Conservation (phyloP, 169 alveolate species). For the Plasmodium vivax region DNA sequence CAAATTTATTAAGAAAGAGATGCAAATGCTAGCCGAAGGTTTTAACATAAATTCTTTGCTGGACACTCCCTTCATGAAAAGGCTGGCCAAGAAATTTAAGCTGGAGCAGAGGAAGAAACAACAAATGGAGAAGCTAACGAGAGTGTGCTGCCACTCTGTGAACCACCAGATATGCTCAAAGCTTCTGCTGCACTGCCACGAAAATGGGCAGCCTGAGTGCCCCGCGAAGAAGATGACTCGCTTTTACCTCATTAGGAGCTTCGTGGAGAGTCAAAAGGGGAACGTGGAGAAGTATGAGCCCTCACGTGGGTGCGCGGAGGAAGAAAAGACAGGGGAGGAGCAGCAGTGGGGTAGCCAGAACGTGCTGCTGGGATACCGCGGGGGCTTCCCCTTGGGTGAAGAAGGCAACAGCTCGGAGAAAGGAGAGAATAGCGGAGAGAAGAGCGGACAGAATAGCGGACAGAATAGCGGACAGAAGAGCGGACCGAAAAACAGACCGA, state of each 20-base stretch:
- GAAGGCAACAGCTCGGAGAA: no score
- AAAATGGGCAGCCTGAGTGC: neutral
- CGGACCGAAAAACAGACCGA: neutral
- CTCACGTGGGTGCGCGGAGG: neutral
- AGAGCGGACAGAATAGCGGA: no score
- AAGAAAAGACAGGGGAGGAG: neutral
- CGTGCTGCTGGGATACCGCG: neutral
- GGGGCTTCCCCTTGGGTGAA: no score
- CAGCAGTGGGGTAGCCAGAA: neutral
- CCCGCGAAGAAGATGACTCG: neutral
- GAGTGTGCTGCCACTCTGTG: neutral
- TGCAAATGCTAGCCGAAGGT: neutral
- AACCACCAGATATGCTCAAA: neutral
- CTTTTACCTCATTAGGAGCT: neutral
- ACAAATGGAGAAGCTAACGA: neutral
- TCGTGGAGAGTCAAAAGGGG: neutral
- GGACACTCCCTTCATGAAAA: slow-evolving; percentile 23
- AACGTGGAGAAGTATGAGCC: neutral
- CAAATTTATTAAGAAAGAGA: slow-evolving; percentile 6
- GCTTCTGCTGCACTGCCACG: neutral
- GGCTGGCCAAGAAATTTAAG: neutral
- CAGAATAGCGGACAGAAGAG: no score
- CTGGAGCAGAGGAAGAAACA: neutral
- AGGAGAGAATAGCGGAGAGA: no score
- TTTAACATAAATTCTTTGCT: neutral